Percentiles rank a stretch among this genome's conserved stretches.
phyloP scores from a whole-genome alignment of 768 basidiomycete genomes.

The Lactarius hatsudake region DNA sequence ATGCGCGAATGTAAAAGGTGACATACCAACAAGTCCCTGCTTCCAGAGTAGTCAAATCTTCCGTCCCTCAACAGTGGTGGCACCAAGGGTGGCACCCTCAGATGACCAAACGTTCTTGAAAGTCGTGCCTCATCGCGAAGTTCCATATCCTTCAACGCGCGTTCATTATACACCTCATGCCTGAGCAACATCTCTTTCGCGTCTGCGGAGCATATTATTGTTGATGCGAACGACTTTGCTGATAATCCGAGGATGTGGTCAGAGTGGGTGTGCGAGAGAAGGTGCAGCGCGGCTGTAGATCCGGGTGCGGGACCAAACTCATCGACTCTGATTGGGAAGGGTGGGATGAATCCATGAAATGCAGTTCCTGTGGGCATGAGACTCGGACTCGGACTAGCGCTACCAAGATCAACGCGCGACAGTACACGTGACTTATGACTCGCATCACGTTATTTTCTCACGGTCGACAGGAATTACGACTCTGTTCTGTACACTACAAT shows the following conservation, averaged over 20 bases:
- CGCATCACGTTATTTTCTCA: too few relatives aligned
- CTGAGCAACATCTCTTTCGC: conserved; percentile 83
- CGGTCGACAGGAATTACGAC: background rate
- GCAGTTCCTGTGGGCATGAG: conserved; percentile 76
- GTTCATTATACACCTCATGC: conserved; percentile 68
- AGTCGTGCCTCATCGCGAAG: conserved; percentile 44
- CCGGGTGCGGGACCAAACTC: conserved; percentile 54
- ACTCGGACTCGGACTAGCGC: background rate
- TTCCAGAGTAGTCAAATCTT: conserved; percentile 45
- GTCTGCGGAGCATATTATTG: conserved; percentile 75
- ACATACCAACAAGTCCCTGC: conserved; percentile 68
- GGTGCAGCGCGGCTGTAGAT: conserved; percentile 49
- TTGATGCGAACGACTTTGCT: conserved; percentile 68
- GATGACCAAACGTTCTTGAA: conserved; percentile 60
- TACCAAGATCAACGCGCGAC: background rate
- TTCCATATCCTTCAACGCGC: conserved; percentile 54
- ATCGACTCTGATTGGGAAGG: conserved; percentile 85
- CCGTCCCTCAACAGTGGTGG: conserved; percentile 48
- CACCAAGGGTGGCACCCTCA: conserved; percentile 57
- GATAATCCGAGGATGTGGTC: conserved; percentile 82
- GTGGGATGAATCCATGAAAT: conserved; percentile 69
- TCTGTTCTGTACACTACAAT: background rate
- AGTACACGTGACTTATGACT: background rate
- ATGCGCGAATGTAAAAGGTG: too few relatives aligned
- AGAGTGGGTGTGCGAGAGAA: conserved; percentile 88